Percentiles rank a stretch among this genome's conserved stretches.
phyloP scores from a whole-genome alignment of 345 rosid genomes.

The Psidium friedrichsthalianum region DNA sequence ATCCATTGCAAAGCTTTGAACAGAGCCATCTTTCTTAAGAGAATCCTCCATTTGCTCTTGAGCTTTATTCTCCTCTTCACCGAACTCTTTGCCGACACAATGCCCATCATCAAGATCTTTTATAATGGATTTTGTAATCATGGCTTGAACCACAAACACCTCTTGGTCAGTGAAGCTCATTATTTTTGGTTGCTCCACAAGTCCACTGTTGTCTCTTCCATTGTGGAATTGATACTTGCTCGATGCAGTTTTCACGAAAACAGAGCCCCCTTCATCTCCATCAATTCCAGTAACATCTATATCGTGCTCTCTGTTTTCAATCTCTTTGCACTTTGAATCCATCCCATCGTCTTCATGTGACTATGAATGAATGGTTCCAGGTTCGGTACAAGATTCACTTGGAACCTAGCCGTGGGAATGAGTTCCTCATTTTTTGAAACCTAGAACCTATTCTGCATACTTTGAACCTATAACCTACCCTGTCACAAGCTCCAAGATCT shows the following conservation, averaged over 20 bases:
- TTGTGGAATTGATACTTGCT: slow-evolving; percentile 29
- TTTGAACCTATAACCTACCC: too few species aligned
- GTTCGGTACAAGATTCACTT: too few species aligned
- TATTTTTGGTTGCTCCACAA: slow-evolving; percentile 38
- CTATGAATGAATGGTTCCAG: too few species aligned
- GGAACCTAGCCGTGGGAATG: too few species aligned
- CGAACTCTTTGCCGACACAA: background rate
- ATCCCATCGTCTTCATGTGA: background rate
- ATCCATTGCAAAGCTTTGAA: background rate
- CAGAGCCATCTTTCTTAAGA: background rate
- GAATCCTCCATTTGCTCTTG: background rate
- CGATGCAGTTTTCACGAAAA: slow-evolving; percentile 7
- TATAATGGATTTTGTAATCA: background rate
- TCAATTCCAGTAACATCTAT: background rate
- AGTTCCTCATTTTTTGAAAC: too few species aligned
- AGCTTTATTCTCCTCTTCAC: background rate
- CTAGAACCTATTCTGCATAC: too few species aligned
- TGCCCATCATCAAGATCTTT: background rate
- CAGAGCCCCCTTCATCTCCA: slow-evolving; percentile 7
- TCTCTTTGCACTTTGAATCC: background rate
- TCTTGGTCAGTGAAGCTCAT: slow-evolving; percentile 30
- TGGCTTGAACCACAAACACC: background rate
- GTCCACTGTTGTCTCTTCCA: slow-evolving; percentile 23
- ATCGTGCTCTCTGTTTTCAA: background rate
- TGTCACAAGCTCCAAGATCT: too few species aligned